These are phyloP conservation scores for Colletotrichum ledebouriae DNA, from an alignment of 2,329 filamentous ascomycete species.

Conservation along the genomic window DNA sequence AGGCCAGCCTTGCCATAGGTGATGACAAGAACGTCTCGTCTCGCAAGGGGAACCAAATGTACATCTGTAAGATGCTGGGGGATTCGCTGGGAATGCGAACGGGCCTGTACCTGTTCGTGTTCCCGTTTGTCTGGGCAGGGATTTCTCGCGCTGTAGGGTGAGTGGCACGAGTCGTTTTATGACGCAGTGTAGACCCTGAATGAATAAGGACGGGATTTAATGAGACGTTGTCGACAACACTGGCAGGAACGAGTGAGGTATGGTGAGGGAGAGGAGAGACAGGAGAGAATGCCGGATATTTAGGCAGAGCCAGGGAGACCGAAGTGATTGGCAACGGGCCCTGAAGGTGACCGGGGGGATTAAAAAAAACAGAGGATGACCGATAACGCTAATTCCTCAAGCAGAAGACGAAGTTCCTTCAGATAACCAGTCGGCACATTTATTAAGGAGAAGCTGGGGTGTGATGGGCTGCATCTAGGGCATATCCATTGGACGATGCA, in stretches of 20 bases:
- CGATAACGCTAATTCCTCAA: conserved; percentile 36
- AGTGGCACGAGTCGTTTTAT: conserved; percentile 32
- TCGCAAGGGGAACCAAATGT: conserved; percentile 33
- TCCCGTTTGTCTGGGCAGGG: conserved; percentile 21
- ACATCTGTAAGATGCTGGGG: conserved; percentile 28
- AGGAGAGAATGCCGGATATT: conserved; percentile 41
- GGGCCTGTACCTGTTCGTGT: conserved; percentile 15
- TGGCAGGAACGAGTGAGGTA: conserved; percentile 15
- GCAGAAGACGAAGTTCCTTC: conserved; percentile 26
- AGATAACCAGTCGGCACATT: conserved; percentile 42
- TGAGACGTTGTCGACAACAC: conserved; percentile 4
- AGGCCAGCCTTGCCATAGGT: conserved; percentile 40
- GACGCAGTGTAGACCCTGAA: conserved; percentile 32
- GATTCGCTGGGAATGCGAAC: conserved; percentile 23
- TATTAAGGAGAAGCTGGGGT: conserved; percentile 45
- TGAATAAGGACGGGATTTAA: conserved; percentile 8
- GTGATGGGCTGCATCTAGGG: conserved; percentile 40
- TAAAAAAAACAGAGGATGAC: conserved; percentile 22
- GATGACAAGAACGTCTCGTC: conserved; percentile 20
- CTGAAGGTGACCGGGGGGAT: conserved; percentile 13
- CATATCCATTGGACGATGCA: conserved; percentile 37
- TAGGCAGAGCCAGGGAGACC: conserved; percentile 39
- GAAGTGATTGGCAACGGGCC: conserved; percentile 40
- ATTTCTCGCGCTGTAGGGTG: conserved; percentile 18
- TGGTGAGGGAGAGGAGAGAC: conserved; percentile 36